phyloP scores from a whole-genome alignment of 352 stramenopile genomes.

The Thalassiosira delicatula region DNA sequence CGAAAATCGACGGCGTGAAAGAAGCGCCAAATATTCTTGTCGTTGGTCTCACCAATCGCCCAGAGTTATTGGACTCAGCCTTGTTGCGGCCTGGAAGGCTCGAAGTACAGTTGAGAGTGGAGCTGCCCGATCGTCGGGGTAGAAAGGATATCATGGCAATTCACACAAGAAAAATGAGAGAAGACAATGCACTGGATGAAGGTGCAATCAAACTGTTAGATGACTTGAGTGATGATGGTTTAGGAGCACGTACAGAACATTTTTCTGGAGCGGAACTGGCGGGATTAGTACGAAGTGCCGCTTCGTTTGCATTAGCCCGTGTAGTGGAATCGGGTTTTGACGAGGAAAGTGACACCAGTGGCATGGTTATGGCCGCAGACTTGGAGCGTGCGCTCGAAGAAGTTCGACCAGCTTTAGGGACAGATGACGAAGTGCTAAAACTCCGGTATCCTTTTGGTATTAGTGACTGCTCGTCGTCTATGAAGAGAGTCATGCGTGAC shows the following conservation, averaged over 20 bases:
- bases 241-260: constrained; percentile 93
- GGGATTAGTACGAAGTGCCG: constrained; percentile 93
- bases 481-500: constrained; percentile 72
- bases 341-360: constrained; percentile 46
- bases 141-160: constrained; percentile 76
- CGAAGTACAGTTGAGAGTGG: constrained; percentile 82
- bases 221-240: constrained; percentile 74
- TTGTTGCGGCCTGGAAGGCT: constrained; percentile 76
- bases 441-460: constrained; percentile 73
- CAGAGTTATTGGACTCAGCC: constrained; percentile 77
- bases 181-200: constrained; percentile 63
- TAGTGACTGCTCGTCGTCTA: constrained; percentile 65
- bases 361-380: constrained; percentile 84
- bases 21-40: constrained; percentile 76
- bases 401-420: constrained; percentile 95
- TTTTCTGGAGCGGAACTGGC: constrained; percentile 98
- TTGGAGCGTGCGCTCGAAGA: constrained; percentile 93
- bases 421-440: constrained; percentile 90
- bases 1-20: constrained; percentile 81
- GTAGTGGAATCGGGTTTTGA: constrained; percentile 52
- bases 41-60: constrained; percentile 83
- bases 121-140: constrained; percentile 62
- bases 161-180: constrained; percentile 89
- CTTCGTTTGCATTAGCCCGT: constrained; percentile 84
- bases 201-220: constrained; percentile 69